These are phyloP conservation scores for Cladophialophora chaetospira DNA, from an alignment of 2,329 filamentous ascomycete genomes.

Conservation along the genomic window DNA sequence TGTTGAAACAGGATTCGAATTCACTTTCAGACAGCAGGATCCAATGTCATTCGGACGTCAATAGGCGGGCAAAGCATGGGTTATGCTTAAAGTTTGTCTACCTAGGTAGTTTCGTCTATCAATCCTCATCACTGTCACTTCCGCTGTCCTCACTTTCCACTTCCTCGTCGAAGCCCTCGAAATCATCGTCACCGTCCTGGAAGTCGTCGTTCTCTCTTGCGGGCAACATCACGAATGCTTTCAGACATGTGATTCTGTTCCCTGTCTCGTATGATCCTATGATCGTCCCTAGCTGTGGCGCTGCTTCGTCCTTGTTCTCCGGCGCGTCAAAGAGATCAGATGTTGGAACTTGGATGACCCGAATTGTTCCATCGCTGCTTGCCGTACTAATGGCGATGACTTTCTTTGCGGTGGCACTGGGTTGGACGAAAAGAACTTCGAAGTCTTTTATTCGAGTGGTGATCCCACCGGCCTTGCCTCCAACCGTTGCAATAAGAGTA, in stretches of 20 bases:
- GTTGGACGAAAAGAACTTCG: conserved; percentile 57
- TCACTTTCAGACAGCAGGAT: no score
- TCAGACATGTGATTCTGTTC: conserved; percentile 86
- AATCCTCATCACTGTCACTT: conserved; percentile 32
- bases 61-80: no score
- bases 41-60: no score
- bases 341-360: conserved; percentile 67
- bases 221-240: conserved; percentile 80
- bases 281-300: conserved; percentile 62
- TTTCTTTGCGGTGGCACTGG: conserved; percentile 35
- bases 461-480: conserved; percentile 70
- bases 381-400: conserved; percentile 67
- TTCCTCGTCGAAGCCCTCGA: conserved; percentile 24
- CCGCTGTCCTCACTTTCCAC: conserved; percentile 34
- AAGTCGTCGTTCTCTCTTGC: conserved; percentile 44
- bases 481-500: conserved; percentile 70
- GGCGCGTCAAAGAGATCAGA: conserved; percentile 35
- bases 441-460: conserved; percentile 86
- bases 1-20: no score
- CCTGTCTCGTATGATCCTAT: conserved; percentile 80
- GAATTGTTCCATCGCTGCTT: conserved; percentile 82
- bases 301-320: conserved; percentile 23
- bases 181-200: conserved; percentile 19
- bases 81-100: no score
- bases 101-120: no score